Evolutionary conservation across 1,284 basidiomycete genomes (phyloP).

Genomic region (Ceratobasidium sp.): DNA sequence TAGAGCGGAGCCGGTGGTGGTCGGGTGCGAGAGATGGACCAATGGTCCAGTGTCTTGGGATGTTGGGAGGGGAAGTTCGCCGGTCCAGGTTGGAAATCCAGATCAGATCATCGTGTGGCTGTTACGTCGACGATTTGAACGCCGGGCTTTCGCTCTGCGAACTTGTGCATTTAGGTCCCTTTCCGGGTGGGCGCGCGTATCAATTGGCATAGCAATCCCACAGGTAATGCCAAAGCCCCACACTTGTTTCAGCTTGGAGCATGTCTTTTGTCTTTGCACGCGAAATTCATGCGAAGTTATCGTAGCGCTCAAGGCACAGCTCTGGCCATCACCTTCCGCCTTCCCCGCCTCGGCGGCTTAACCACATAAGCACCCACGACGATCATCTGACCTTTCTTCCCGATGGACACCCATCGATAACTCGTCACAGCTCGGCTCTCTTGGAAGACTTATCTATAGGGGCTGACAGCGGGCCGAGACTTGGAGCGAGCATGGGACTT

Average conservation of each 20-base stretch:
- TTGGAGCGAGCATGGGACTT: neutral
- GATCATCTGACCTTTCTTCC: constrained; percentile 33
- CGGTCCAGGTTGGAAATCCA: neutral
- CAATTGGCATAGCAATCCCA: neutral
- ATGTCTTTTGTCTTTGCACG: neutral
- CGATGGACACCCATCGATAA: constrained; percentile 9
- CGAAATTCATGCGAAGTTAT: neutral
- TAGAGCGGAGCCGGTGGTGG: constrained; percentile 5
- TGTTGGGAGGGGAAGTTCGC: neutral
- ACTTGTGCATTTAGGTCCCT: neutral
- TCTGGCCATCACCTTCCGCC: neutral
- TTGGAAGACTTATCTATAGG: constrained; percentile 15
- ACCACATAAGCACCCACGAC: neutral
- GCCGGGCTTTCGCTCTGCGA: constrained; percentile 3
- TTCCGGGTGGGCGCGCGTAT: neutral
- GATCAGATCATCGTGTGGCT: constrained; percentile 7
- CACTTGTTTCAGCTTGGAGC: neutral
- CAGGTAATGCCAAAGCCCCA: neutral
- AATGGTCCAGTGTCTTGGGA: neutral
- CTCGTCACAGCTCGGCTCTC: neutral
- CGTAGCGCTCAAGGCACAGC: neutral
- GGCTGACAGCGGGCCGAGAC: constrained; percentile 13
- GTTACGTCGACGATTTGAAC: neutral
- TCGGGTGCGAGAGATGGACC: constrained; percentile 3
- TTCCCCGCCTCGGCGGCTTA: too few species aligned